Conservation (phyloP, 495 filamentous ascomycete genomes). For the Penicillium flavigenum region DNA sequence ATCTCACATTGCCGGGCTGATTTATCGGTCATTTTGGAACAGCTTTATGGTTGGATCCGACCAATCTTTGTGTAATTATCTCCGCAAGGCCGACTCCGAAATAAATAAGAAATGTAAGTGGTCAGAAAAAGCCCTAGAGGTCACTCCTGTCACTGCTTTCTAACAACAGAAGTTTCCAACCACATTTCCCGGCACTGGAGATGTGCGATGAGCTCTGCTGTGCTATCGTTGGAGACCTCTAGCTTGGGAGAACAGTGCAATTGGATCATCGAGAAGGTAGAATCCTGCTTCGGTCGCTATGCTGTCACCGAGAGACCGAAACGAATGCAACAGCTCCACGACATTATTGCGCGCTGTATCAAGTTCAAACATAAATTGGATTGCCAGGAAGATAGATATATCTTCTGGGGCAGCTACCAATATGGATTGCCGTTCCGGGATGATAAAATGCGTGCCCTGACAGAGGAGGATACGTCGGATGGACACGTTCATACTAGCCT, state of each 20-base stretch:
- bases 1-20: background rate
- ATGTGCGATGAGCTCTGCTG: slow-evolving; percentile 6
- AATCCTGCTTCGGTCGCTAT: background rate
- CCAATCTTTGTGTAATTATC: background rate
- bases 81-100: background rate
- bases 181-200: slow-evolving; percentile 1
- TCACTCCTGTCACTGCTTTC: background rate
- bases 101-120: background rate
- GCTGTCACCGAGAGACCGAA: background rate
- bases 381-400: slow-evolving; percentile 19
- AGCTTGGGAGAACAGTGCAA: background rate
- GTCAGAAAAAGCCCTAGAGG: background rate
- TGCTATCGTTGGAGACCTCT: background rate
- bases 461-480: background rate
- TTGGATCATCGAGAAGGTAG: background rate
- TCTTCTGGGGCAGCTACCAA: slow-evolving; percentile 15
- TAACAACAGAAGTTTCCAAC: background rate
- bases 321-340: slow-evolving; percentile 6
- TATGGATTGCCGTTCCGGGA: slow-evolving; percentile 2
- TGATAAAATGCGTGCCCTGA: slow-evolving; percentile 12
- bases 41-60: background rate
- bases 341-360: slow-evolving; percentile 14
- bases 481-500: slow-evolving; percentile 6
- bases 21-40: slow-evolving; percentile 1
- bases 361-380: slow-evolving; percentile 25